Evolutionary conservation across 352 stramenopile species (phyloP).

Genomic region (Phytophthora melonis): DNA sequence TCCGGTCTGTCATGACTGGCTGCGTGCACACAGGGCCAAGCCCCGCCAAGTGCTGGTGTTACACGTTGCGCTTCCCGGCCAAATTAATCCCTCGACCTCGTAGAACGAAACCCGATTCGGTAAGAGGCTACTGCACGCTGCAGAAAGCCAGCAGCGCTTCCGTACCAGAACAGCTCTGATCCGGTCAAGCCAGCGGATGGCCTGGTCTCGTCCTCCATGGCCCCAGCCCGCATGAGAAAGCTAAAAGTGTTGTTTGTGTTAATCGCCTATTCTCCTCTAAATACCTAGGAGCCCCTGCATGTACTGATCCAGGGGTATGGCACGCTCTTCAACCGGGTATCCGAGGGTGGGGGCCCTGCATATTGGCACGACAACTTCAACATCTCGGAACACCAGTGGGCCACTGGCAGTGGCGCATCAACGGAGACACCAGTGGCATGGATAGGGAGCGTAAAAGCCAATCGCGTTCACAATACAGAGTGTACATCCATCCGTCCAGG

Average conservation of each 20-base stretch:
- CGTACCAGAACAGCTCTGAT: conserved; percentile 25
- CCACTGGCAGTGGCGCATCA: too few relatives aligned
- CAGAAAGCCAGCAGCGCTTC: not conserved
- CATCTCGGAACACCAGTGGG: not conserved
- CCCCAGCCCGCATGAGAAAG: not conserved
- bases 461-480: conserved; percentile 35
- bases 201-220: conserved; percentile 16
- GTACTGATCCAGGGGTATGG: not conserved
- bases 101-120: not conserved
- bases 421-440: too few relatives aligned
- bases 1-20: conserved; percentile 49
- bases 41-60: conserved; percentile 8
- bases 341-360: too few relatives aligned
- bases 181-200: not conserved
- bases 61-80: conserved; percentile 10
- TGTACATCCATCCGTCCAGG: conserved; percentile 12
- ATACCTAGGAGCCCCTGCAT: not conserved
- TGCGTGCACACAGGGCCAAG: conserved; percentile 10
- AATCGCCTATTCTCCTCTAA: too few relatives aligned
- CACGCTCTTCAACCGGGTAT: too few relatives aligned
- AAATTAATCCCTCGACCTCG: conserved; percentile 21
- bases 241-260: not conserved
- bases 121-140: not conserved
- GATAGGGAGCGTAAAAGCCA: conserved; percentile 8
- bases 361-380: conserved; percentile 7